Percentiles rank a stretch among this genome's conserved stretches.
Evolutionary conservation across 495 filamentous ascomycete genomes (phyloP).

Genomic region (Neurospora cerealis): DNA sequence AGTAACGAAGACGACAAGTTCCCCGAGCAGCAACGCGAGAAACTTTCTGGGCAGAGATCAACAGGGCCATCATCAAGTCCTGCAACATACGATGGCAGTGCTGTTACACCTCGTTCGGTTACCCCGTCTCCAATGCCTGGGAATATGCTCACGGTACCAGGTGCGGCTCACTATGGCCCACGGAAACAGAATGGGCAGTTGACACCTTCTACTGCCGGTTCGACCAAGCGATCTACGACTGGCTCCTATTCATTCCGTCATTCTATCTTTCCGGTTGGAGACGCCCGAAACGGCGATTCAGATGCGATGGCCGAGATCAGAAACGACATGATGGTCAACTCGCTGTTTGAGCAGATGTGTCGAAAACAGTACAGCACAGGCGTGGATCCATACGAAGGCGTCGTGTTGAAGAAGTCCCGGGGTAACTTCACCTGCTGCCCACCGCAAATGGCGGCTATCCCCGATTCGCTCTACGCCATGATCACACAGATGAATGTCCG

Average conservation of each 20-base stretch:
- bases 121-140: neutral
- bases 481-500: conserved; percentile 47
- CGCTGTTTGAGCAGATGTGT: conserved; percentile 50
- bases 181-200: neutral
- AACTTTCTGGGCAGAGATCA: neutral
- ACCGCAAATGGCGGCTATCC: conserved; percentile 37
- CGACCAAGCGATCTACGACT: neutral
- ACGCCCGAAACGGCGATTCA: conserved; percentile 30
- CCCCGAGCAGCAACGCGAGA: neutral
- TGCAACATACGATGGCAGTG: neutral
- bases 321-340: conserved; percentile 50
- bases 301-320: conserved; percentile 43
- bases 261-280: conserved; percentile 37
- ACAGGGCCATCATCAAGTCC: neutral
- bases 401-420: conserved; percentile 47
- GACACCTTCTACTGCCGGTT: neutral
- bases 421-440: conserved; percentile 47
- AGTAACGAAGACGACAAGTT: neutral
- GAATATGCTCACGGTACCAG: conserved; percentile 10
- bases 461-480: conserved; percentile 39
- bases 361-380: conserved; percentile 49
- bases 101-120: neutral
- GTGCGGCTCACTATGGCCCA: conserved; percentile 2
- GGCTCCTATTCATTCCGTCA: conserved; percentile 9
- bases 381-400: conserved; percentile 44